Percentiles rank a stretch among this genome's conserved stretches.
Evolutionary conservation across 2,329 filamentous ascomycete species (phyloP).

Genomic region (Fusarium proliferatum): DNA sequence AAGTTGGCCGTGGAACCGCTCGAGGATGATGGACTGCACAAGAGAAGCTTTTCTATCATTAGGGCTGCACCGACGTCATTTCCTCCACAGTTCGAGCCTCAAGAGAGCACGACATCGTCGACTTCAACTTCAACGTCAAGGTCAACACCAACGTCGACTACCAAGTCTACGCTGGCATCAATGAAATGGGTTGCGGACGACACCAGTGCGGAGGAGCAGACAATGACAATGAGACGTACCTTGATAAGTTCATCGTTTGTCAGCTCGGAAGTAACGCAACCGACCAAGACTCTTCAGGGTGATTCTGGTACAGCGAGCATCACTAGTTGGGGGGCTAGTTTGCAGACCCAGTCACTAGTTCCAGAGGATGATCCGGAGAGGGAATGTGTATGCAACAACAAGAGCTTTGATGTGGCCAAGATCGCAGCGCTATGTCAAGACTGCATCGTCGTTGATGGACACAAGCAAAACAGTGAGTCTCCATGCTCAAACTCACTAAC

Average conservation of each 20-base stretch:
- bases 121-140: conserved; percentile 5
- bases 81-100: conserved; percentile 29
- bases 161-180: neutral
- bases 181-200: conserved; percentile 11
- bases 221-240: neutral
- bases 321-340: conserved; percentile 10
- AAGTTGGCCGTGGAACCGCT: conserved; percentile 37
- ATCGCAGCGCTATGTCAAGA: conserved; percentile 54
- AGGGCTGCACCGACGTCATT: conserved; percentile 49
- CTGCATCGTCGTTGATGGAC: conserved; percentile 50
- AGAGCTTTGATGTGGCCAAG: conserved; percentile 54
- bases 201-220: conserved; percentile 9
- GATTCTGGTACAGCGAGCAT: conserved; percentile 3
- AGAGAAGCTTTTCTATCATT: conserved; percentile 47
- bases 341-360: conserved; percentile 31
- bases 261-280: conserved; percentile 7
- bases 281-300: conserved; percentile 1
- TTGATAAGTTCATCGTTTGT: conserved; percentile 10
- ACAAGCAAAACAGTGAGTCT: conserved; percentile 49
- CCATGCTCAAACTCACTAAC: too few relatives aligned
- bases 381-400: conserved; percentile 53
- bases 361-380: conserved; percentile 46
- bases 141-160: conserved; percentile 3
- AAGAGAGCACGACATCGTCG: conserved; percentile 12
- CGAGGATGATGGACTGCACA: conserved; percentile 18